These are phyloP conservation scores for Bretschneidera sinensis DNA, from an alignment of 345 rosid genomes.

Conservation along the genomic window DNA sequence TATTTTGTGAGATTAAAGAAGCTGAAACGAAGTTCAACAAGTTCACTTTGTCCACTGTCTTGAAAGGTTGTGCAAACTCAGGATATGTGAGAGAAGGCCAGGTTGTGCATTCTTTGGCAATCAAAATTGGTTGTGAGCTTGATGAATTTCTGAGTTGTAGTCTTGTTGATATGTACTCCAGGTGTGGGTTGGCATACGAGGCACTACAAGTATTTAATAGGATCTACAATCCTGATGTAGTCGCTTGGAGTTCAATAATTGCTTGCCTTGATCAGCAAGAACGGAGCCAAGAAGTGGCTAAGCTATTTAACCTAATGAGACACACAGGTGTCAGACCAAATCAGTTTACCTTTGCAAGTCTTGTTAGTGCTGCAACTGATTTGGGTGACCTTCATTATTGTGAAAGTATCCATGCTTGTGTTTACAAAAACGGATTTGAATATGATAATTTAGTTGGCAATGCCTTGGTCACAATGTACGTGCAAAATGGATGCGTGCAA, in stretches of 20 bases:
- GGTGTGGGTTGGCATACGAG: conserved; percentile 32
- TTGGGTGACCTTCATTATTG: conserved; percentile 25
- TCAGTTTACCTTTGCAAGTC: conserved; percentile 28
- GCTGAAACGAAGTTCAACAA: conserved; percentile 27
- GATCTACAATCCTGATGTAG: conserved; percentile 33
- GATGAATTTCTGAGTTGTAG: conserved; percentile 37
- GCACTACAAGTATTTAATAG: conserved; percentile 32
- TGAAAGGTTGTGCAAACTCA: conserved; percentile 32
- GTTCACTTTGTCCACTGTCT: conserved; percentile 33
- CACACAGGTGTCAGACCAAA: conserved; percentile 33
- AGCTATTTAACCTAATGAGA: conserved; percentile 35
- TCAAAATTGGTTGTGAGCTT: conserved; percentile 30
- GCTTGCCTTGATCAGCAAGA: conserved; percentile 37
- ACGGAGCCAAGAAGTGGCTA: conserved; percentile 24
- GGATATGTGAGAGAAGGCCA: conserved; percentile 31
- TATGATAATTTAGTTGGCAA: conserved; percentile 28
- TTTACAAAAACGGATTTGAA: conserved; percentile 34
- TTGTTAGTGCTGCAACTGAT: conserved; percentile 29
- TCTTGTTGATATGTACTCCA: conserved; percentile 48
- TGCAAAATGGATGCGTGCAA: too few species aligned
- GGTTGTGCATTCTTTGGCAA: conserved; percentile 36
- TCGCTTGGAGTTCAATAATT: conserved; percentile 42
- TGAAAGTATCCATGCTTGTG: conserved; percentile 36
- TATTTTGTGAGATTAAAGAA: conserved; percentile 34
- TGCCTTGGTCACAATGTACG: conserved; percentile 42